Evolutionary conservation across 805 yeast species (phyloP).

Genomic region (Candida maltosa): DNA sequence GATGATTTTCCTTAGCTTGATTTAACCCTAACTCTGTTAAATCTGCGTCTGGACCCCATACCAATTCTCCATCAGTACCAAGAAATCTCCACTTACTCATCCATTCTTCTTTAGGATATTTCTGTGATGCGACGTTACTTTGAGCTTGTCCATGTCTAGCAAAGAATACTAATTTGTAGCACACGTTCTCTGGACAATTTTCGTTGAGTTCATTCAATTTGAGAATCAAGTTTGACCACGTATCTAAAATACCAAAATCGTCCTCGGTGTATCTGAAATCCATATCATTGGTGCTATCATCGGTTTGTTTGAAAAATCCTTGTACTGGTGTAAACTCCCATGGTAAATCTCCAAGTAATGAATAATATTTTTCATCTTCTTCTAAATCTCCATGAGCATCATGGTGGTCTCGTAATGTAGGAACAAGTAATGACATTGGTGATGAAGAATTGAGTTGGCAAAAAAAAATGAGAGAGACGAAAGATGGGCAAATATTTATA

Average conservation of each 20-base stretch:
- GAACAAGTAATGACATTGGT: conserved; percentile 23
- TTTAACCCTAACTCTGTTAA: conserved; percentile 49
- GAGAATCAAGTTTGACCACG: conserved; percentile 33
- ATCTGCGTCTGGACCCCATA: conserved; percentile 58
- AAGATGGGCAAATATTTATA: too few species aligned
- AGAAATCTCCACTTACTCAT: conserved; percentile 47
- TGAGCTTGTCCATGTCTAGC: conserved; percentile 69
- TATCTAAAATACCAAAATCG: conserved; percentile 39
- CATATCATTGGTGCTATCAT: conserved; percentile 36
- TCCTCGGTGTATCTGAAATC: conserved; percentile 34
- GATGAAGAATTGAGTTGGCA: background rate
- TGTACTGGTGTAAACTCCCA: conserved; percentile 43
- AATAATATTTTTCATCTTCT: conserved; percentile 14
- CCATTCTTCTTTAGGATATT: conserved; percentile 54
- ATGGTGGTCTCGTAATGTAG: conserved; percentile 18
- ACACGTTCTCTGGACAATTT: conserved; percentile 25
- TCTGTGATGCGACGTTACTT: conserved; percentile 51
- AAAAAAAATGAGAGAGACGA: too few species aligned
- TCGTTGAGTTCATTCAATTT: conserved; percentile 30
- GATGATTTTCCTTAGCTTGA: conserved; percentile 49
- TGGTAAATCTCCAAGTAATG: conserved; percentile 7
- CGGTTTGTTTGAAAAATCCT: conserved; percentile 47
- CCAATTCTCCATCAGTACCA: conserved; percentile 49
- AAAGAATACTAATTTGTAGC: conserved; percentile 45
- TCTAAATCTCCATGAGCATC: conserved; percentile 26